Conservation (phyloP, 2,329 filamentous ascomycete species). For the Fonsecaea pedrosoi region DNA sequence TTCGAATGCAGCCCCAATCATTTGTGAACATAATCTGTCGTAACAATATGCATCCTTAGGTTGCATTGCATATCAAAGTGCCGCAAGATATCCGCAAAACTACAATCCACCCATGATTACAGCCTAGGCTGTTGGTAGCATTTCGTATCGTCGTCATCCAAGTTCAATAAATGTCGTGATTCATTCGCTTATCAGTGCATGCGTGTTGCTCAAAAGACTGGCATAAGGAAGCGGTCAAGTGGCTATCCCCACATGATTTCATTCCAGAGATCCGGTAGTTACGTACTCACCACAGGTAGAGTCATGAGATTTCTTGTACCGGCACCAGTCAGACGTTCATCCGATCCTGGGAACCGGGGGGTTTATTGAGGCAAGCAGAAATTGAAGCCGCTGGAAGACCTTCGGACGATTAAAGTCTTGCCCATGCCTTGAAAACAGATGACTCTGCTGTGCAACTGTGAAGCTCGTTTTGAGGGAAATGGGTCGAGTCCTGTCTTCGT, state of each 20-base stretch:
- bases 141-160: constrained; percentile 3
- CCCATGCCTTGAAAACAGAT: not conserved
- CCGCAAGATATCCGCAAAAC: not conserved
- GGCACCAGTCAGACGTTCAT: not conserved
- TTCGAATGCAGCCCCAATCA: not conserved
- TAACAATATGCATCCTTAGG: not conserved
- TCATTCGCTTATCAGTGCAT: not conserved
- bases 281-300: not conserved
- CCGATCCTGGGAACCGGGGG: not conserved
- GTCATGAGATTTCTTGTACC: not conserved
- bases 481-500: not conserved
- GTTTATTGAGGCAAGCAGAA: not conserved
- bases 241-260: not conserved
- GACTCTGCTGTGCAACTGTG: not conserved
- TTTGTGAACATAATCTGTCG: not conserved
- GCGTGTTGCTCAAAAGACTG: not conserved
- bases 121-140: not conserved
- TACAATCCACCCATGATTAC: not conserved
- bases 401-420: not conserved
- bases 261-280: not conserved
- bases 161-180: not conserved
- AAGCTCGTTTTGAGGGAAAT: not conserved
- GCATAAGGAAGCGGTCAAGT: not conserved
- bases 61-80: not conserved
- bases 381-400: not conserved